Base-by-base conservation (phyloP, 208 protist species). In the Tetramitus jugosus region DNA sequence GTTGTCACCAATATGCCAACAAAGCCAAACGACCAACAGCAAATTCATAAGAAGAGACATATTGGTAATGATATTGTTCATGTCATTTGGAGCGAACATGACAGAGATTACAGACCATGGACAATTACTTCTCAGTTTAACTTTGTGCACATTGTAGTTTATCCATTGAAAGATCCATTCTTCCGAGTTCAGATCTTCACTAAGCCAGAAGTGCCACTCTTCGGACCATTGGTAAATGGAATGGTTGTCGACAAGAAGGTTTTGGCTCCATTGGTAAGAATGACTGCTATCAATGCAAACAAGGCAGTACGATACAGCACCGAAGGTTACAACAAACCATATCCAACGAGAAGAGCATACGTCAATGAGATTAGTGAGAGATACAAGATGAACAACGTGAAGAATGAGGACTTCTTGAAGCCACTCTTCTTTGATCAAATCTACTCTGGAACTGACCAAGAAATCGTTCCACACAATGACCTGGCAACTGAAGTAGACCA, bases 61-160 rank as follows among this genome's bases (percentile, higher is more conserved):
- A 81, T 94, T 6, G 91, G 90, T 42, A 94, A 94, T 77, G 91
- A 94, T 67, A 76, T 80, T 53, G 86, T 94, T 56, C 87, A 93
- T 42, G 92, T 94, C 35, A 76, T 94, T 43, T 94, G 88, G 87
- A 84, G 65, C 26, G 90, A 93, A 75, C 74, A 92, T 52, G 78
- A 77, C 10, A 35, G 82, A 37, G 80, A 88, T 26, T 94, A 93
- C 72, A 60, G 79, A 14, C 84, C 86, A 3, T 80, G 82, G 20
- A 91, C 89, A 7, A 91, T 94, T 35, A 82, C 79, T 0, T 81
- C 74, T 20, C 87, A 91, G 42, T 94, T 94, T 62, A 94, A 93
- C 67, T 84, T 89, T 39, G 91, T 85, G 7, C 85, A 93, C 45
- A 91, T 94, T 53, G 79, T 94, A 23, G 76, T 94, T 14, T 91